Conservation (phyloP, 1,139 yeast genomes). For the Pneumocystis sp. region DNA sequence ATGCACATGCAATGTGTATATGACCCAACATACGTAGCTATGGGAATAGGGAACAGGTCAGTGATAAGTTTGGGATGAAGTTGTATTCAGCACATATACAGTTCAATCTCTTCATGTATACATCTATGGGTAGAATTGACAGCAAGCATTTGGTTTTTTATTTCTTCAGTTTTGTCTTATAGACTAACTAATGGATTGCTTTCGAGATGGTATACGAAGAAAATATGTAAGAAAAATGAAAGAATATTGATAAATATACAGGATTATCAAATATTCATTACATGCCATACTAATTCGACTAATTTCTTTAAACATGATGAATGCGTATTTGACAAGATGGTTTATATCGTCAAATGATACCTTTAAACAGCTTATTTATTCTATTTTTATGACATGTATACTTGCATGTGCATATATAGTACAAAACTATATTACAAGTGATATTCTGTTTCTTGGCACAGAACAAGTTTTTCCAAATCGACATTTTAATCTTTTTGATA, state of each 20-base stretch:
- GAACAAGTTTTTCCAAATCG: conserved; percentile 31
- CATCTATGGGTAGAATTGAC: conserved; percentile 39
- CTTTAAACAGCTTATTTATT: conserved; percentile 26
- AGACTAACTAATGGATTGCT: conserved; percentile 77
- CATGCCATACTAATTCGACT: conserved; percentile 79
- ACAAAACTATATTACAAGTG: conserved; percentile 81
- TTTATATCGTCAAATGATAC: conserved; percentile 27
- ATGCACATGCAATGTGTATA: not conserved
- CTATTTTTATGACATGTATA: conserved; percentile 79
- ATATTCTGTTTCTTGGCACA: conserved; percentile 22
- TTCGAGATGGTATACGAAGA: conserved; percentile 38
- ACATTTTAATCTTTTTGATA: conserved; percentile 50
- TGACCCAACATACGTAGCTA: not conserved
- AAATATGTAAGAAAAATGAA: not conserved
- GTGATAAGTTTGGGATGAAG: not conserved
- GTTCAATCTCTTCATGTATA: not conserved
- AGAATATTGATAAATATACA: not conserved
- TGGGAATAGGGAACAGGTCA: not conserved
- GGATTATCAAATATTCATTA: conserved; percentile 75
- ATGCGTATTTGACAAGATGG: conserved; percentile 27
- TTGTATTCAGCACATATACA: not conserved
- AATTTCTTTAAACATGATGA: conserved; percentile 39
- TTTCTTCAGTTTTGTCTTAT: conserved; percentile 69
- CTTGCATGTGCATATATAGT: conserved; percentile 69
- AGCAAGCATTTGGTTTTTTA: conserved; percentile 41